Evolutionary conservation across 164 flowering plant species (phyloP).

Genomic region (Euptelea pleiosperma): DNA sequence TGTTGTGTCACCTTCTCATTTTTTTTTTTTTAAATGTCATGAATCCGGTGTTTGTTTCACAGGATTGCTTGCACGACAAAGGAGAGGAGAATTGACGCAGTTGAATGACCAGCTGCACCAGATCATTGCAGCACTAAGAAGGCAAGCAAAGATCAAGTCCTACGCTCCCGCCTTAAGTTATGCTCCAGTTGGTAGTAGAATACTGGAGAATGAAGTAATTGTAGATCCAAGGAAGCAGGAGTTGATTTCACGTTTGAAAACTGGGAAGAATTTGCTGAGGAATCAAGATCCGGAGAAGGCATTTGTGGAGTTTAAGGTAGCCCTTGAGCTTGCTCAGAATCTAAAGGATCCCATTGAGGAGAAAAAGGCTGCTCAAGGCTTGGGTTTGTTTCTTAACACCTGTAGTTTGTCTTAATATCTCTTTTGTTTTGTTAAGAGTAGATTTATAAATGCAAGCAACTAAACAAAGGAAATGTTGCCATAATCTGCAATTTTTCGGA

Average conservation of each 20-base stretch:
- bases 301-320: slow-evolving; percentile 60
- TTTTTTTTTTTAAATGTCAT: background rate
- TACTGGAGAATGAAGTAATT: slow-evolving; percentile 65
- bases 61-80: slow-evolving; percentile 92
- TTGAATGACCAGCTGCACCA: slow-evolving; percentile 91
- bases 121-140: slow-evolving; percentile 85
- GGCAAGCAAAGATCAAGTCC: slow-evolving; percentile 97
- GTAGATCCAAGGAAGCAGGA: slow-evolving; percentile 78
- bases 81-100: slow-evolving; percentile 68
- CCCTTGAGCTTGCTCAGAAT: slow-evolving; percentile 78
- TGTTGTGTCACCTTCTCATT: background rate
- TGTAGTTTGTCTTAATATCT: background rate
- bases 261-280: slow-evolving; percentile 78
- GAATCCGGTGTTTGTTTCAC: background rate
- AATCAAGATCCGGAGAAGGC: slow-evolving; percentile 82
- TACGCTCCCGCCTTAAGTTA: slow-evolving; percentile 92
- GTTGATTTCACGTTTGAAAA: slow-evolving; percentile 57
- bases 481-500: too few species aligned
- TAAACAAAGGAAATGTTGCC: too few species aligned
- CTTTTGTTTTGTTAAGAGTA: background rate
- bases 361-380: slow-evolving; percentile 96
- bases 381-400: slow-evolving; percentile 50
- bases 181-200: slow-evolving; percentile 72
- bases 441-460: too few species aligned
- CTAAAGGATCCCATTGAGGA: slow-evolving; percentile 74